Conservation (phyloP, 1,139 yeast genomes). For the Lodderomyces beijingensis region DNA sequence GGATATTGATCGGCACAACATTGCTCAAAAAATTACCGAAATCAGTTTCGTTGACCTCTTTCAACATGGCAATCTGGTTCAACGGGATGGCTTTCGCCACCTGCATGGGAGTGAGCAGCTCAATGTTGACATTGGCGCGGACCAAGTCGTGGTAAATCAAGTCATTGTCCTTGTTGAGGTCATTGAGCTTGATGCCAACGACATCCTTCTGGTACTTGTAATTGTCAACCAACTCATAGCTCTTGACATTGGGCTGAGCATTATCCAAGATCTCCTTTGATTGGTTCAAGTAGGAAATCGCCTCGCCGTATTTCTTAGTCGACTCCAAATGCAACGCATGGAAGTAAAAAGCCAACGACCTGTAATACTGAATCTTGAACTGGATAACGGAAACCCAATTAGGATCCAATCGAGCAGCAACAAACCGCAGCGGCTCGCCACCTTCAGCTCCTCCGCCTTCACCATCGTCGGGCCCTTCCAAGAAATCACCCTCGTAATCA, state of each 20-base stretch:
- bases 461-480: conserved; percentile 14
- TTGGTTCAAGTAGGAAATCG: conserved; percentile 62
- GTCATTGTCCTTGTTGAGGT: conserved; percentile 78
- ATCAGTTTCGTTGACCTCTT: conserved; percentile 50
- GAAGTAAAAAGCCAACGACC: conserved; percentile 45
- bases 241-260: conserved; percentile 25
- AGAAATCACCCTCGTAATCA: conserved; percentile 14
- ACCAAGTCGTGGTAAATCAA: conserved; percentile 77
- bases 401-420: conserved; percentile 42
- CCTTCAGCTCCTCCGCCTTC: conserved; percentile 6
- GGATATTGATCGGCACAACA: conserved; percentile 82
- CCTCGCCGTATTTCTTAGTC: conserved; percentile 63
- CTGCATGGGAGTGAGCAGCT: conserved; percentile 67
- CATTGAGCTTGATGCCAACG: conserved; percentile 39
- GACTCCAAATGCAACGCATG: conserved; percentile 49
- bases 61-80: conserved; percentile 28
- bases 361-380: conserved; percentile 47
- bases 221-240: conserved; percentile 39
- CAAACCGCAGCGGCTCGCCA: conserved; percentile 18
- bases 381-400: conserved; percentile 42
- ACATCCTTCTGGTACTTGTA: conserved; percentile 44
- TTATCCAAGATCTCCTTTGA: conserved; percentile 41
- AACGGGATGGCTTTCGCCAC: conserved; percentile 67
- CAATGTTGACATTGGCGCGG: conserved; percentile 55
- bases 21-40: conserved; percentile 61